These are phyloP conservation scores for Phaeosphaeriaceae sp. DNA, from an alignment of 2,329 filamentous ascomycete genomes.

Conservation along the genomic window DNA sequence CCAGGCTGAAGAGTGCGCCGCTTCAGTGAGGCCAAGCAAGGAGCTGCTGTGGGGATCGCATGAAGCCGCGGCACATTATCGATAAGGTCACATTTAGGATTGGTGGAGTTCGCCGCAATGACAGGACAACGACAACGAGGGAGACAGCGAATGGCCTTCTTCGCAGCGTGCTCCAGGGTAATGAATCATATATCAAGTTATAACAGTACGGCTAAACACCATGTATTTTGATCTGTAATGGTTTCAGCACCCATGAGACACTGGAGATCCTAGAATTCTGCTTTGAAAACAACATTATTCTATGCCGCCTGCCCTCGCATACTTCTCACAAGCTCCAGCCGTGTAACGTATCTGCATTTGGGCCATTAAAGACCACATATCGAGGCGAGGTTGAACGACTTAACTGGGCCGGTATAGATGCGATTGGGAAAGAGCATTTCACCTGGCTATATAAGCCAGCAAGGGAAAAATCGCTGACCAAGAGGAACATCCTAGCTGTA, in stretches of 20 bases:
- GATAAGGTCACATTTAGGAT: too few species aligned
- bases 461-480: conserved; percentile 25
- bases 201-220: too few species aligned
- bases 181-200: too few species aligned
- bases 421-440: conserved; percentile 20
- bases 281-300: not conserved
- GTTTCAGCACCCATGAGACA: not conserved
- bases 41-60: too few species aligned
- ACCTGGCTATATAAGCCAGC: conserved; percentile 28
- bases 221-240: not conserved
- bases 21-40: too few species aligned
- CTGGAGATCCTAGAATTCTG: not conserved
- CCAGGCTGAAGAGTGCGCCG: too few species aligned
- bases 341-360: not conserved
- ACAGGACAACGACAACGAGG: too few species aligned
- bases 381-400: conserved; percentile 10
- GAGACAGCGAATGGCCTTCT: too few species aligned
- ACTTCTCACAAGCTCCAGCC: not conserved
- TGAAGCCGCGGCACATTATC: too few species aligned
- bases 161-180: too few species aligned
- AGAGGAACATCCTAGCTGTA: conserved; percentile 39
- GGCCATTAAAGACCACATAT: not conserved
- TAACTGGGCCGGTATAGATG: conserved; percentile 10
- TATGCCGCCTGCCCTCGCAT: not conserved
- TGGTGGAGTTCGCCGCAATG: too few species aligned